Evolutionary conservation across 2,329 filamentous ascomycete species (phyloP), one percentile per base, ranked within the genome.

Genomic region (Zasmidium angulare): DNA sequence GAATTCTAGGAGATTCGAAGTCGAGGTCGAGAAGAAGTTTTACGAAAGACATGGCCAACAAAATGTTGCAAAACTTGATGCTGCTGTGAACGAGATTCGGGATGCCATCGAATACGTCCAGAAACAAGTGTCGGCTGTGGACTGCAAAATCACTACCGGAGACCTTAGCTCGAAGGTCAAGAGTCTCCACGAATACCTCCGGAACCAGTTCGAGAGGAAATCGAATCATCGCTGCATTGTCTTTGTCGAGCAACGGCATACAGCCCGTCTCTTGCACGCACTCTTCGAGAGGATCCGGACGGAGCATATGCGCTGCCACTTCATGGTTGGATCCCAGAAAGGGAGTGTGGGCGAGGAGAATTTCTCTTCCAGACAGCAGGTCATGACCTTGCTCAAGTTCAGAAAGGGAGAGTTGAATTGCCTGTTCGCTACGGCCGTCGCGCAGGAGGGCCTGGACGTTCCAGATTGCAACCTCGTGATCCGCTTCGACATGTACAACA

Each of bases 401-500:
- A 78, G 84, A 43, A 82, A 80, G 53, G 84, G 84, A 2, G 77
- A 82, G 12, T 68, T 85, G 29, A 87, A 87, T 62, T 85, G 84
- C 60, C 72, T 87, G 19, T 87, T 88, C 67, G 82, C 85, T 40
- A 88, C 86, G 7, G 86, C 84, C 12, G 83, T 88, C 1, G 86
- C 84, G 2, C 86, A 88, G 69, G 86, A 88, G 74, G 86, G 86
- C 0, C 79, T 88, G 7, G 86, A 88, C 68, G 86, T 88, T 21
- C 85, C 85, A 3, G 83, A 86, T 60, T 88, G 86, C 74, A 88
- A 88, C 63, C 72, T 88, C n/a, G 82, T 88, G 11, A 75, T 88
- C 23, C 79, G 93, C 1, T 99, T 97, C 69, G 91, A 98, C 71
- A 82, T 96, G 1, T 96, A 92, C 75, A 82, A 83, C 11, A 97